A percentile compares a stretch with the other conserved stretches of the same genome.
Conservation (phyloP, 2,329 filamentous ascomycete genomes). For the Colletotrichum sp. region DNA sequence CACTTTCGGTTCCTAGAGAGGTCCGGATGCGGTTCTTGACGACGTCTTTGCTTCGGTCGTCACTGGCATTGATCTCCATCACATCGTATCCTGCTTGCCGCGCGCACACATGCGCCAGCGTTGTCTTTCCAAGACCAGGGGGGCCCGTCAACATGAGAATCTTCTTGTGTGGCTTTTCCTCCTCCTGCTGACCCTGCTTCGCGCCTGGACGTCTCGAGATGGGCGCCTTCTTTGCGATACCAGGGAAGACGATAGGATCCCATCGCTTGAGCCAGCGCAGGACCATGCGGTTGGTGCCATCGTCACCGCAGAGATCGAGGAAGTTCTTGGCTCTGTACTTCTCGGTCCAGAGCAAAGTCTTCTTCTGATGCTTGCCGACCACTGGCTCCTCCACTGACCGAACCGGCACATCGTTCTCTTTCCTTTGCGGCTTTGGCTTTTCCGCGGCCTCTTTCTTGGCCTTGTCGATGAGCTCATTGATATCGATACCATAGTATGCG, state of each 20-base stretch:
- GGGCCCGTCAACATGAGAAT: conserved; percentile 90
- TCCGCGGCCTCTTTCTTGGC: conserved; percentile 64
- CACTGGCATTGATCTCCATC: conserved; percentile 96
- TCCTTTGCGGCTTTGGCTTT: conserved; percentile 24
- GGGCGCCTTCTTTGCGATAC: conserved; percentile 64
- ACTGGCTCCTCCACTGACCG: conserved; percentile 45
- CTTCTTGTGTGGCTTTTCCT: conserved; percentile 82
- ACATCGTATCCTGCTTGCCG: conserved; percentile 95
- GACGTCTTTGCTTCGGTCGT: conserved; percentile 88
- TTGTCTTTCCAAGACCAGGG: conserved; percentile 94
- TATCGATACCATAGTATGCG: conserved; percentile 91
- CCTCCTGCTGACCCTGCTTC: conserved; percentile 45
- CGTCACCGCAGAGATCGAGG: conserved; percentile 92
- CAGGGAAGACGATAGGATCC: conserved; percentile 92
- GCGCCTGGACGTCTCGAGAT: conserved; percentile 44
- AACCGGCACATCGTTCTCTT: conserved; percentile 35
- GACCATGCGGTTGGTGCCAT: conserved; percentile 89
- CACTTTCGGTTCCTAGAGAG: conserved; percentile 91
- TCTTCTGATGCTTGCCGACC: conserved; percentile 44
- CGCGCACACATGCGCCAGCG: conserved; percentile 93
- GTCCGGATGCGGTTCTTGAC: conserved; percentile 92
- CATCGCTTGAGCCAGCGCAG: conserved; percentile 93
- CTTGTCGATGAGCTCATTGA: conserved; percentile 80
- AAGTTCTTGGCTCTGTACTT: conserved; percentile 95
- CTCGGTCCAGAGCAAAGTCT: conserved; percentile 85